These are phyloP conservation scores for Suhomyces bribrorum DNA, from an alignment of 1,139 yeast genomes.

Conservation along the genomic window DNA sequence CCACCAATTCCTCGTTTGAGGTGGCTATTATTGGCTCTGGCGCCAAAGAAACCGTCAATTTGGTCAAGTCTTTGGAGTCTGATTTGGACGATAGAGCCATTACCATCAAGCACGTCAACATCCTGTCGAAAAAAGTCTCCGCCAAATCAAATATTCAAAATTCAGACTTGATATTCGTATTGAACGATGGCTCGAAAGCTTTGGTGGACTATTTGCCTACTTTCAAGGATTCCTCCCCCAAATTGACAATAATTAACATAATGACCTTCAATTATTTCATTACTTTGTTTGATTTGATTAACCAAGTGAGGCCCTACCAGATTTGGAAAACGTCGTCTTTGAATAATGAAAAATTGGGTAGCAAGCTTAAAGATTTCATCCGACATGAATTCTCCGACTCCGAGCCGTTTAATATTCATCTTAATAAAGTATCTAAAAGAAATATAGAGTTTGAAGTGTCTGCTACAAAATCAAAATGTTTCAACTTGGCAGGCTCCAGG, in stretches of 20 bases:
- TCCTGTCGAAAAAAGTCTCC: slow-evolving; percentile 9
- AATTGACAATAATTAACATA: slow-evolving; percentile 40
- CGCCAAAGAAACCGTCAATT: slow-evolving; percentile 24
- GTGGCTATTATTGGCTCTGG: slow-evolving; percentile 24
- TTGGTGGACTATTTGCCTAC: slow-evolving; percentile 29
- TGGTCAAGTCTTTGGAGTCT: slow-evolving; percentile 20
- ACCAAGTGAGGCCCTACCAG: slow-evolving; percentile 37
- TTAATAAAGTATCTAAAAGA: slow-evolving; percentile 11
- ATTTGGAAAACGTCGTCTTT: slow-evolving; percentile 45
- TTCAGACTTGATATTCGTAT: slow-evolving; percentile 35
- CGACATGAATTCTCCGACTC: slow-evolving; percentile 25
- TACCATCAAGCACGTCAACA: slow-evolving; percentile 21
- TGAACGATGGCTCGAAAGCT: slow-evolving; percentile 43
- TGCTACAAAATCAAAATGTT: not conserved
- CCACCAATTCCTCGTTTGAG: slow-evolving; percentile 9
- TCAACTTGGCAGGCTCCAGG: slow-evolving; percentile 5
- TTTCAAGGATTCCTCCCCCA: slow-evolving; percentile 6
- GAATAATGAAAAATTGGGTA: slow-evolving; percentile 26
- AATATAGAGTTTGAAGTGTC: slow-evolving; percentile 12
- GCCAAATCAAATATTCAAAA: slow-evolving; percentile 14
- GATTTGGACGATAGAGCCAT: slow-evolving; percentile 10
- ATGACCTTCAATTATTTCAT: slow-evolving; percentile 44
- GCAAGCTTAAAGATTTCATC: slow-evolving; percentile 29
- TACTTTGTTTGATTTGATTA: slow-evolving; percentile 41
- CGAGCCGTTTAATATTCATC: slow-evolving; percentile 1